Conservation (phyloP, 148 eudicot genomes). For the Agrostemma githago region DNA sequence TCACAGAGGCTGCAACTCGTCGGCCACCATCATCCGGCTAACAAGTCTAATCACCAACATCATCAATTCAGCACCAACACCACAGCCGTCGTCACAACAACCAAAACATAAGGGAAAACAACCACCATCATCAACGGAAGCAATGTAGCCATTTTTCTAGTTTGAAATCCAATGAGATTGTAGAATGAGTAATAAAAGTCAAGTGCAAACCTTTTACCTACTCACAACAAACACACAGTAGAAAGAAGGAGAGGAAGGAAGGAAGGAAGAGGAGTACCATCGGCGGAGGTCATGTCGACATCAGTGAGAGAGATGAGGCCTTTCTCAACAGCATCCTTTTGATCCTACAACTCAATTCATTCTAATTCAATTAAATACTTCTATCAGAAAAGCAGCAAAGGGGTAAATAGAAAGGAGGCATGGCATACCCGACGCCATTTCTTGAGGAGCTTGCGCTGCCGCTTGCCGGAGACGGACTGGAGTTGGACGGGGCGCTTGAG, state of each 20-base stretch:
- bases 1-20: no score
- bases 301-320: conserved; percentile 74
- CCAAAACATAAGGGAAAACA: no score
- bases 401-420: neutral
- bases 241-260: neutral
- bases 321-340: conserved; percentile 68
- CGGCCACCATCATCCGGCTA: no score
- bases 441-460: conserved; percentile 74
- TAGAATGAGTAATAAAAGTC: no score
- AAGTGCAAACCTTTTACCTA: no score
- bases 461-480: conserved; percentile 80
- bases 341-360: conserved; percentile 43
- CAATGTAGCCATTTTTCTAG: no score
- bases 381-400: conserved; percentile 3
- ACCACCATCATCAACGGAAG: no score
- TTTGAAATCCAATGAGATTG: no score
- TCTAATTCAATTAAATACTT: neutral
- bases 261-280: conserved; percentile 28
- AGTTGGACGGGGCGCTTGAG: conserved; percentile 49
- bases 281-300: conserved; percentile 76
- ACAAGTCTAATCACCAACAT: no score
- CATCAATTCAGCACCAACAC: no score
- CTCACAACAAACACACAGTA: no score
- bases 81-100: no score
- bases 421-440: conserved; percentile 77